These are phyloP conservation scores for Thalassiosira exigua DNA, from an alignment of 352 stramenopile species.

Conservation along the genomic window DNA sequence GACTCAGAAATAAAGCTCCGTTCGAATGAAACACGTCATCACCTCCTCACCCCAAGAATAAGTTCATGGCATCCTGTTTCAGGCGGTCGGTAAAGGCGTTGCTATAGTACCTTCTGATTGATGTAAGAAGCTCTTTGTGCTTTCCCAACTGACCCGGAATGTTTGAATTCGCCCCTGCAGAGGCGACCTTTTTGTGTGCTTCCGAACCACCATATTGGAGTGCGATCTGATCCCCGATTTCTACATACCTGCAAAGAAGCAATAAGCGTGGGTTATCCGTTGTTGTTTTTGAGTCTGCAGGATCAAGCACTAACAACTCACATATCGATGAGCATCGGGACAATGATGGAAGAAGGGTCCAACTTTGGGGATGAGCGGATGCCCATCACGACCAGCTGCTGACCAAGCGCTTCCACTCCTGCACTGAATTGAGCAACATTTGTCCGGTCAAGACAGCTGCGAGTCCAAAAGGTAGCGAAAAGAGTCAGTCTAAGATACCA, in stretches of 20 bases:
- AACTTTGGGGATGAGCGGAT: slow-evolving; percentile 88
- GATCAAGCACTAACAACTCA: slow-evolving; percentile 14
- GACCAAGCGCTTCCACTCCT: slow-evolving; percentile 89
- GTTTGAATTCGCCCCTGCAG: slow-evolving; percentile 75
- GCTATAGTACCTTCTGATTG: slow-evolving; percentile 98
- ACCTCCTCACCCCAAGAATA: slow-evolving; percentile 96
- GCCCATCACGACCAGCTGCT: slow-evolving; percentile 97
- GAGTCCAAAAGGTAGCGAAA: no score
- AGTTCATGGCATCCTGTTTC: slow-evolving; percentile 99
- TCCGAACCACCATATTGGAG: slow-evolving; percentile 99
- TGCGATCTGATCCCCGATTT: slow-evolving; percentile 98
- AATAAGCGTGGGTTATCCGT: not conserved
- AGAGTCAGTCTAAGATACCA: no score
- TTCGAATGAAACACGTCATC: no score
- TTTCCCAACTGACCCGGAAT: slow-evolving; percentile 80
- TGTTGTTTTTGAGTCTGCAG: not conserved
- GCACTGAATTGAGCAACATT: slow-evolving; percentile 92
- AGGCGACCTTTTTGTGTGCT: slow-evolving; percentile 98
- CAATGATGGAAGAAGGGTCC: slow-evolving; percentile 90
- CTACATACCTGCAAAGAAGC: slow-evolving; percentile 87
- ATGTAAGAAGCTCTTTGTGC: slow-evolving; percentile 97
- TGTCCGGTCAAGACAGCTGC: slow-evolving; percentile 89
- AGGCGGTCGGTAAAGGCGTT: slow-evolving; percentile 99
- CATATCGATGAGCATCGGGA: slow-evolving; percentile 96
- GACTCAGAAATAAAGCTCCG: no score